phyloP scores from a whole-genome alignment of 1,139 yeast genomes.

The Yamadazyma pseudoaaseri region DNA sequence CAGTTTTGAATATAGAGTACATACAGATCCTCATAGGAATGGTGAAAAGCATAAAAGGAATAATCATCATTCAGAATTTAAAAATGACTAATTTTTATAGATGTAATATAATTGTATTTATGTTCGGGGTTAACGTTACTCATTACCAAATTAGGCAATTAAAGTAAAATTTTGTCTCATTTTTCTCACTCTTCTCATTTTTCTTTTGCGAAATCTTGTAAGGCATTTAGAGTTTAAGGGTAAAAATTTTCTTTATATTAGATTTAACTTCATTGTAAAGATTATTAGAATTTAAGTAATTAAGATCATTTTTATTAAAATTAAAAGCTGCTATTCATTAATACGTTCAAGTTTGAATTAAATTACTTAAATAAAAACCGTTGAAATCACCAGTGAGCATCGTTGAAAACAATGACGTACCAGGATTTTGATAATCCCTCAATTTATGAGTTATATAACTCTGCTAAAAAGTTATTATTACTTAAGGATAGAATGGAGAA shows the following conservation, averaged over 20 bases:
- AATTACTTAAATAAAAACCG: too few species aligned
- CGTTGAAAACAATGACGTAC: conserved; percentile 5
- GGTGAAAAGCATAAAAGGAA: neutral
- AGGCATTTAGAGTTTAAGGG: conserved; percentile 2
- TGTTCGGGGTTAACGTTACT: too few species aligned
- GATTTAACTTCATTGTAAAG: too few species aligned
- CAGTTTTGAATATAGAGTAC: conserved; percentile 47
- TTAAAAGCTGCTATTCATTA: too few species aligned
- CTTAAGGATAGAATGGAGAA: conserved; percentile 44
- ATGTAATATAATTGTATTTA: too few species aligned
- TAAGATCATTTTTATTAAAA: too few species aligned
- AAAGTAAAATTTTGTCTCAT: conserved; percentile 5
- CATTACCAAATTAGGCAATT: too few species aligned
- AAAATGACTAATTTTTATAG: too few species aligned
- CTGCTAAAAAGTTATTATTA: conserved; percentile 41
- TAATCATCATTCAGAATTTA: too few species aligned
- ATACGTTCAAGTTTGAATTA: too few species aligned
- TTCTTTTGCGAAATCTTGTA: conserved; percentile 7
- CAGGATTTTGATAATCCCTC: conserved; percentile 28
- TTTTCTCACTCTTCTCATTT: neutral
- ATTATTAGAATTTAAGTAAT: too few species aligned
- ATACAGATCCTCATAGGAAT: conserved; percentile 7
- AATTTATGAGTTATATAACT: conserved; percentile 41
- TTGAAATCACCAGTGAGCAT: conserved; percentile 1
- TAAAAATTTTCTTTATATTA: neutral